Evolutionary conservation across 192 early-diverging fungal species (phyloP).

Genomic region (Coemansia sp.): DNA sequence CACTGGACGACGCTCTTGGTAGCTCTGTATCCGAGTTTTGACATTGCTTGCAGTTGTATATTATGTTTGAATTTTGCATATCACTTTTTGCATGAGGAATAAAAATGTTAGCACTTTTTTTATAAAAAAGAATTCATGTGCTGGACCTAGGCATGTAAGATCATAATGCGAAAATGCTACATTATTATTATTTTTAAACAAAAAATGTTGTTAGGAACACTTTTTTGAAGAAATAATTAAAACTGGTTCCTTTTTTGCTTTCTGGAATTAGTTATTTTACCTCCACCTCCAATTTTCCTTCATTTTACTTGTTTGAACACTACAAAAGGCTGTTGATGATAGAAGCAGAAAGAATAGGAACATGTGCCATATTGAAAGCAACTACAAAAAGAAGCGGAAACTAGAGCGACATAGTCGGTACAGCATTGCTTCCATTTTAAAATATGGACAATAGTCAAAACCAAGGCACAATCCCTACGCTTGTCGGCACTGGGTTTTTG

Average conservation of each 20-base stretch:
- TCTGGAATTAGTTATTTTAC: too few relatives aligned
- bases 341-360: neutral
- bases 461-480: neutral
- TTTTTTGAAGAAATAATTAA: too few relatives aligned
- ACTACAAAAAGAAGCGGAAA: neutral
- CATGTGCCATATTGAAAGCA: neutral
- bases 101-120: neutral
- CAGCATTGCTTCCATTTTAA: neutral
- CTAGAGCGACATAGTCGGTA: neutral
- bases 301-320: too few relatives aligned
- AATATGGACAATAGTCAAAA: neutral
- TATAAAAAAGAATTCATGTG: neutral
- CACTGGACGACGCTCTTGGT: neutral
- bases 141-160: neutral
- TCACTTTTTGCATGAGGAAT: neutral
- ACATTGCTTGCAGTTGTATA: neutral
- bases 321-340: too few relatives aligned
- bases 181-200: too few relatives aligned
- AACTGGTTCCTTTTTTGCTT: too few relatives aligned
- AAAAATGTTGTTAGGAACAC: too few relatives aligned
- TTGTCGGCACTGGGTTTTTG: neutral
- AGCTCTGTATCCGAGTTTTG: neutral
- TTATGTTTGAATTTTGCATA: neutral
- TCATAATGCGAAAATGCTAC: too few relatives aligned
- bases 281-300: too few relatives aligned